phyloP scores from a whole-genome alignment of 257 asterid species.

The Prunella vulgaris region DNA sequence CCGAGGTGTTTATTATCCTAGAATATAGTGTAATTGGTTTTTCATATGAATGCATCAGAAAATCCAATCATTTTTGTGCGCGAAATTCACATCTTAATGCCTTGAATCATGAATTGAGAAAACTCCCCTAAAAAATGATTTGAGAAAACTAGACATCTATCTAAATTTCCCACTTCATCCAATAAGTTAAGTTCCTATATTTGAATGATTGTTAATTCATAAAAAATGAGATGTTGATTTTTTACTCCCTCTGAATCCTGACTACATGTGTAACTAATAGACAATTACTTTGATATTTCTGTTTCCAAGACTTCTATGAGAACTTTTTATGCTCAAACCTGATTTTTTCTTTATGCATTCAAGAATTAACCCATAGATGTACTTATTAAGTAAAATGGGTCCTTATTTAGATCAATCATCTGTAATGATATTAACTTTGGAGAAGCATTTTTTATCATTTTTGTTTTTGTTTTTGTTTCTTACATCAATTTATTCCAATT shows the following conservation, averaged over 20 bases:
- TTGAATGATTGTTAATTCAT: constrained; percentile 7
- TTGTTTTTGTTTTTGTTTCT: no score
- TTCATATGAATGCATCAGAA: constrained; percentile 14
- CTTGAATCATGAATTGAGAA: not conserved
- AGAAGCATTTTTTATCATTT: constrained; percentile 11
- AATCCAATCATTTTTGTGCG: constrained; percentile 5
- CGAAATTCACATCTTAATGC: constrained; percentile 2
- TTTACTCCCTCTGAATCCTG: constrained; percentile 8
- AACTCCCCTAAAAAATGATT: no score
- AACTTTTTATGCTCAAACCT: constrained; percentile 3
- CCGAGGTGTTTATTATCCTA: constrained; percentile 70
- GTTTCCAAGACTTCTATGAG: constrained; percentile 3
- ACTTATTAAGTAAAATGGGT: not conserved
- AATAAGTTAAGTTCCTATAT: constrained; percentile 9
- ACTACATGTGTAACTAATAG: not conserved
- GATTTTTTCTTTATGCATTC: constrained; percentile 1
- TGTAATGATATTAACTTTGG: not conserved
- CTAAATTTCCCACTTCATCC: constrained; percentile 10
- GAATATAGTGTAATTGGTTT: constrained; percentile 19
- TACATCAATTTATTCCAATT: not conserved
- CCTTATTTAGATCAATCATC: not conserved
- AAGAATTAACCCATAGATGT: not conserved
- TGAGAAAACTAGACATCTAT: not conserved
- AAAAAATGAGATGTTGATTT: not conserved
- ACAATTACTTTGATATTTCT: constrained; percentile 5